Percentiles rank a stretch among this genome's conserved stretches.
These are phyloP conservation scores for Hamamelis virginiana DNA, from an alignment of 164 flowering plant genomes.

Conservation along the genomic window DNA sequence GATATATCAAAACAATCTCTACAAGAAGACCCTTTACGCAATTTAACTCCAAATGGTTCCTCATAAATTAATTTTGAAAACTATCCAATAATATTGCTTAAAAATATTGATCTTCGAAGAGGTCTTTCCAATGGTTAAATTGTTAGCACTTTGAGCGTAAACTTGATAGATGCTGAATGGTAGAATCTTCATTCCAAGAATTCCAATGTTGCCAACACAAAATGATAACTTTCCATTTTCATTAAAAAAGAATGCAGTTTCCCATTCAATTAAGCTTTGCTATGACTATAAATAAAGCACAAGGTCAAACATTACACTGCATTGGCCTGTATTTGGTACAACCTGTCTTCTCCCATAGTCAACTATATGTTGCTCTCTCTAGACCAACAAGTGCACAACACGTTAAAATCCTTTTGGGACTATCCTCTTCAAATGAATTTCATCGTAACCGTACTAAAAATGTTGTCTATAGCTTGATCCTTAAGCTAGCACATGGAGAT, in stretches of 20 bases:
- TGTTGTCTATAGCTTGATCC: too few relatives aligned
- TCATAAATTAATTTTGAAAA: background rate
- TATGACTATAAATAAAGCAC: conserved; percentile 6
- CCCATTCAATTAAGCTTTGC: conserved; percentile 1
- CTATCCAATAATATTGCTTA: background rate
- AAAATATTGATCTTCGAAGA: background rate
- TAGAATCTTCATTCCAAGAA: conserved; percentile 1
- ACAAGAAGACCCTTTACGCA: background rate
- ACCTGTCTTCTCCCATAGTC: conserved; percentile 4
- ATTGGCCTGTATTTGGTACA: conserved; percentile 5
- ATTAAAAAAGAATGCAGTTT: conserved; percentile 5
- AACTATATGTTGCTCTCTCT: conserved; percentile 6
- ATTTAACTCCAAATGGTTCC: background rate
- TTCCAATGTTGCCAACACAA: background rate
- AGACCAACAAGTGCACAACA: background rate
- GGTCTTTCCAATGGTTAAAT: conserved; percentile 3
- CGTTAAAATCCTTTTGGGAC: background rate
- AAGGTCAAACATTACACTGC: conserved; percentile 2
- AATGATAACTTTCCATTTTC: background rate
- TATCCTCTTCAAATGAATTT: too few relatives aligned
- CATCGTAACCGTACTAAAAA: too few relatives aligned
- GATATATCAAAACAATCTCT: background rate
- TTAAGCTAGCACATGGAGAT: too few relatives aligned
- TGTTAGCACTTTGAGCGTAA: background rate
- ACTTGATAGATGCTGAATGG: background rate